Evolutionary conservation across 768 basidiomycete genomes (phyloP).

Genomic region (Amanita fuliginea): DNA sequence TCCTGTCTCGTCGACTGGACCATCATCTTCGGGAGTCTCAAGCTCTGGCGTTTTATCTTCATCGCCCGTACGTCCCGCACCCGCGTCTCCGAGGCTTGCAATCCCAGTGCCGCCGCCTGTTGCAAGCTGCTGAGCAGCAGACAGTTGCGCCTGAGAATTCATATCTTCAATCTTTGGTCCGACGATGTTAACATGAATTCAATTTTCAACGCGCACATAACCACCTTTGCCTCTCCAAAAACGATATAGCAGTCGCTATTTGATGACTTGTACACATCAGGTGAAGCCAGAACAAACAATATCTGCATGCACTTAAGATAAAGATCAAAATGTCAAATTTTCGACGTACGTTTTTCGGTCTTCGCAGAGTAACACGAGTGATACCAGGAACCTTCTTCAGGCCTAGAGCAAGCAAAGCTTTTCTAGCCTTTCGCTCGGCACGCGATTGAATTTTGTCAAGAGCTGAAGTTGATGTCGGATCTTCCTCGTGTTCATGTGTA

Average conservation of each 20-base stretch:
- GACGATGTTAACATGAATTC: neutral
- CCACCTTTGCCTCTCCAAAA: constrained; percentile 92
- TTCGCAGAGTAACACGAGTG: constrained; percentile 87
- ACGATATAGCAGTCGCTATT: constrained; percentile 99
- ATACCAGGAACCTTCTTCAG: constrained; percentile 89
- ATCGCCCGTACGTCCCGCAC: constrained; percentile 38
- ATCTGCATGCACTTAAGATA: constrained; percentile 31
- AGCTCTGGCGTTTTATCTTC: constrained; percentile 82
- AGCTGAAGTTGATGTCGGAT: constrained; percentile 73
- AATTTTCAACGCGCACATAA: constrained; percentile 1
- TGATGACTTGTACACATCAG: constrained; percentile 96
- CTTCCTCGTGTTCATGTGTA: constrained; percentile 53
- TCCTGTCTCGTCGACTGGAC: constrained; percentile 73
- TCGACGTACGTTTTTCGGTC: constrained; percentile 80
- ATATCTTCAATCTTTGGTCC: constrained; percentile 71
- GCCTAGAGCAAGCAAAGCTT: constrained; percentile 84
- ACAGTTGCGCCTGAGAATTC: constrained; percentile 68
- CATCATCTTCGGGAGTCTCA: constrained; percentile 75
- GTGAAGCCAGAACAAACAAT: constrained; percentile 84
- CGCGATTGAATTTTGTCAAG: constrained; percentile 92
- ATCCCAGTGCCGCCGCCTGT: constrained; percentile 35
- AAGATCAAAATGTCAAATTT: neutral
- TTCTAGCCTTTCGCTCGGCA: constrained; percentile 90
- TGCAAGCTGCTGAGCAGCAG: constrained; percentile 71
- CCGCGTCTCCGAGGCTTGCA: constrained; percentile 38